Evolutionary conservation across 257 asterid species (phyloP).

Genomic region (Capsicum chinense): DNA sequence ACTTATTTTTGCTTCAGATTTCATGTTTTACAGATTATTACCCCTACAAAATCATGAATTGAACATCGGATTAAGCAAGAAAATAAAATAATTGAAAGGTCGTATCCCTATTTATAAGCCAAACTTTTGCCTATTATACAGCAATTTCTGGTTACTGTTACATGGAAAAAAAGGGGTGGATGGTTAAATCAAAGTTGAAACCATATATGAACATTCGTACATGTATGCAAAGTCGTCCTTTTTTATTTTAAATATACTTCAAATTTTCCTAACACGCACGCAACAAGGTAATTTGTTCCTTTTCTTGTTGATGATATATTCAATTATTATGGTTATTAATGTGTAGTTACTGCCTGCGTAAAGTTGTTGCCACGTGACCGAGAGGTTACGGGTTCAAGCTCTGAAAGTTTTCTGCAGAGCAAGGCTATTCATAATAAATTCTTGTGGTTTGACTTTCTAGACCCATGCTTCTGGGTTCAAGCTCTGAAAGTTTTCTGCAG

Average conservation of each 20-base stretch:
- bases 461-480: too few species aligned
- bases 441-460: too few species aligned
- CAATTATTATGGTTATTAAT: background rate
- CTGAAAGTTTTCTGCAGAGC: too few species aligned
- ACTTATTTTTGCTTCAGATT: background rate
- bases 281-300: background rate
- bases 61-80: background rate
- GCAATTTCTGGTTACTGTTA: background rate
- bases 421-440: too few species aligned
- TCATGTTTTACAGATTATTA: background rate
- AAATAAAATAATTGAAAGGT: background rate
- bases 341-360: background rate
- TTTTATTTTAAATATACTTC: background rate
- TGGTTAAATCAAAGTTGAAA: background rate
- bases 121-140: slow-evolving; percentile 7
- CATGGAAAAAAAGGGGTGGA: background rate
- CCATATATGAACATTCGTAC: background rate
- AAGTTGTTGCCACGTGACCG: too few species aligned
- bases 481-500: too few species aligned
- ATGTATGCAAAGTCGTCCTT: slow-evolving; percentile 2
- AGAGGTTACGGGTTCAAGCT: too few species aligned
- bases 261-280: background rate
- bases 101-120: background rate
- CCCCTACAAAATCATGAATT: background rate
- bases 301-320: slow-evolving; percentile 12